Base-by-base conservation (phyloP, 2,329 filamentous ascomycete species). In the Pestalotiopsis sp. region DNA sequence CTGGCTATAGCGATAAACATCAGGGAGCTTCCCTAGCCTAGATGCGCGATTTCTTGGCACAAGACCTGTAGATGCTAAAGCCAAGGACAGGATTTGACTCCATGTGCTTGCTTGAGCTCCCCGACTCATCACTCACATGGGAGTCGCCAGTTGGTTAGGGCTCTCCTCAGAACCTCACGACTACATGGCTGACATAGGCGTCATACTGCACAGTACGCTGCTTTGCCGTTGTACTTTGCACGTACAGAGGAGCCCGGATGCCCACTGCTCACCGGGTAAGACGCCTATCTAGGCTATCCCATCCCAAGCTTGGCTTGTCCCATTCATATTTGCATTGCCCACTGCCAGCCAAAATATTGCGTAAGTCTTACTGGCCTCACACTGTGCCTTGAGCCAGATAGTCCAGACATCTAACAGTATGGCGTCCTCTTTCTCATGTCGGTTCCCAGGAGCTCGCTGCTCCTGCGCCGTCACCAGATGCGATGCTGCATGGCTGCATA, bases 351-450 rank as follows among this genome's bases (percentile, higher is more conserved):
- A 55, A 17, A 55, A 30, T 20, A 39, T 65, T 24, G 62, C 55
- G 63, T 17, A 26, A 22, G 10, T n/a, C 11, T 7, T 20, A 62
- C 57, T 57, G 35, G n/a, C 7, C 9, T 56, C 44, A 58, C 71
- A 75, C 74, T 75, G 73, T 76, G 67, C 55, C 14, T n/a, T 63
- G 70, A 26, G 58, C 59, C 40, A 48, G 61, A 17, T 35, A 39
- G n/a, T 11, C 62, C 72, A 66, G 55, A 69, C 68, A 73, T 61
- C 14, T 24, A n/a, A 76, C 74, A 75, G 73, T 76, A 73, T 68
- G 70, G 67, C 73, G 67, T 74, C 73, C 73, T 70, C 67, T 74
- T 73, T 72, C 58, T 64, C 57, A 58, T 39, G 60, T 55, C 56
- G 67, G 61, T 56, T 62, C 67, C 66, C 67, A 48, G 58, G 62